Evolutionary conservation across 2,329 filamentous ascomycete genomes (phyloP).

Genomic region (Penicillium oxalicum): DNA sequence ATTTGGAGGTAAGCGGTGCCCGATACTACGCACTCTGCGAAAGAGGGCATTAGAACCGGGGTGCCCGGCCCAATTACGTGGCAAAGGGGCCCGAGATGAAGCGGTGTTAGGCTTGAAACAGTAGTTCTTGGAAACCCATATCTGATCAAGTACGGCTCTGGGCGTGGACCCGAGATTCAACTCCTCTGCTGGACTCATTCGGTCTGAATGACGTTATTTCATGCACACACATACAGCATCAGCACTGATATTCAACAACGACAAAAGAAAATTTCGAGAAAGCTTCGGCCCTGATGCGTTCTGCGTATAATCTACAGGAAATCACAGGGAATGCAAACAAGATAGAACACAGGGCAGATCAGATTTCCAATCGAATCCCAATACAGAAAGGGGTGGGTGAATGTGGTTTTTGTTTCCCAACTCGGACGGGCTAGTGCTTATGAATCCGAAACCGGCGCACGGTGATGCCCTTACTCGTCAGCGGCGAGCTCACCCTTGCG

Average conservation of each 20-base stretch:
- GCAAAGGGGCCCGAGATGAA: too few relatives aligned
- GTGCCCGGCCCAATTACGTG: too few relatives aligned
- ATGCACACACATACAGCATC: not conserved
- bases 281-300: constrained; percentile 27
- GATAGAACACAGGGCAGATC: constrained; percentile 12
- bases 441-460: constrained; percentile 6
- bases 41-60: too few relatives aligned
- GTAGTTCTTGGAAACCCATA: too few relatives aligned
- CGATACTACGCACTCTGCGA: too few relatives aligned
- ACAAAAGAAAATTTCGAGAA: constrained; percentile 20
- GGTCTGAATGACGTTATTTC: too few relatives aligned
- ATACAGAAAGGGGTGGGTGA: not conserved
- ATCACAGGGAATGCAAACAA: constrained; percentile 28
- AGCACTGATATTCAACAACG: constrained; percentile 14
- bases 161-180: too few relatives aligned
- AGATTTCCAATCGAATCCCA: constrained; percentile 1
- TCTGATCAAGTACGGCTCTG: too few relatives aligned
- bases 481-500: constrained; percentile 27
- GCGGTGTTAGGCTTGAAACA: too few relatives aligned
- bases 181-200: too few relatives aligned
- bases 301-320: constrained; percentile 33
- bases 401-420: not conserved
- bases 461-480: constrained; percentile 28
- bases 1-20: too few relatives aligned
- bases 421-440: not conserved